These are phyloP conservation scores for Neophaeococcomyces aloes DNA, from an alignment of 2,329 filamentous ascomycete genomes.

Conservation along the genomic window DNA sequence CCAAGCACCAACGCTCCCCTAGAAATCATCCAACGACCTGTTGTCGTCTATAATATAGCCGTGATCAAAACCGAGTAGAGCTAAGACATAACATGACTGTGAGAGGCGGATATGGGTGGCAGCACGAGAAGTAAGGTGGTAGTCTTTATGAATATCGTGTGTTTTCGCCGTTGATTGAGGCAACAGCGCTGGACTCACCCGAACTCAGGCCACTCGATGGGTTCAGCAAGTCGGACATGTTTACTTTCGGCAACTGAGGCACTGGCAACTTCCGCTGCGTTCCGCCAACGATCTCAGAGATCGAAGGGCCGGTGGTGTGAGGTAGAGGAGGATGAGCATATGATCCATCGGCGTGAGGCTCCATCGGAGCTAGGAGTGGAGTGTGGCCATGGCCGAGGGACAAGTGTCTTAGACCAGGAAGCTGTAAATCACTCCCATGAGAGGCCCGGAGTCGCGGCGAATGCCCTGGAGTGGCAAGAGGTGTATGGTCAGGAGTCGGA, in stretches of 20 bases:
- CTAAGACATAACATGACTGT: no score
- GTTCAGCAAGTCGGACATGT: slow-evolving; percentile 72
- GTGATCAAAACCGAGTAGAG: no score
- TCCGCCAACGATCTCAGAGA: slow-evolving; percentile 90
- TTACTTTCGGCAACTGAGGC: slow-evolving; percentile 77
- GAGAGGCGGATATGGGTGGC: not conserved
- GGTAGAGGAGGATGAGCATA: slow-evolving; percentile 43
- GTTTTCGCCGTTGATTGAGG: slow-evolving; percentile 60
- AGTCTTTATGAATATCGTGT: not conserved
- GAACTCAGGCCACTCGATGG: slow-evolving; percentile 57
- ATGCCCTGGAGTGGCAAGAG: slow-evolving; percentile 90
- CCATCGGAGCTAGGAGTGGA: slow-evolving; percentile 61
- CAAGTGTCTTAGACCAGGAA: slow-evolving; percentile 72
- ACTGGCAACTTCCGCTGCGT: slow-evolving; percentile 84
- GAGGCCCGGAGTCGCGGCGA: slow-evolving; percentile 74
- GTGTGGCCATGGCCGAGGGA: slow-evolving; percentile 56
- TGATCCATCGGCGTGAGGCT: slow-evolving; percentile 52
- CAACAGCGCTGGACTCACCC: slow-evolving; percentile 65
- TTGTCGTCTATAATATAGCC: no score
- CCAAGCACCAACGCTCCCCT: no score
- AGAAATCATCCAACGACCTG: no score
- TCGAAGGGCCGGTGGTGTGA: slow-evolving; percentile 59
- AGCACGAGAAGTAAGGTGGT: not conserved
- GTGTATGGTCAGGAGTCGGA: slow-evolving; percentile 94
- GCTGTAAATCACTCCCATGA: slow-evolving; percentile 63